Conservation (phyloP, 768 basidiomycete genomes). For the Gloeophyllum trabeum region DNA sequence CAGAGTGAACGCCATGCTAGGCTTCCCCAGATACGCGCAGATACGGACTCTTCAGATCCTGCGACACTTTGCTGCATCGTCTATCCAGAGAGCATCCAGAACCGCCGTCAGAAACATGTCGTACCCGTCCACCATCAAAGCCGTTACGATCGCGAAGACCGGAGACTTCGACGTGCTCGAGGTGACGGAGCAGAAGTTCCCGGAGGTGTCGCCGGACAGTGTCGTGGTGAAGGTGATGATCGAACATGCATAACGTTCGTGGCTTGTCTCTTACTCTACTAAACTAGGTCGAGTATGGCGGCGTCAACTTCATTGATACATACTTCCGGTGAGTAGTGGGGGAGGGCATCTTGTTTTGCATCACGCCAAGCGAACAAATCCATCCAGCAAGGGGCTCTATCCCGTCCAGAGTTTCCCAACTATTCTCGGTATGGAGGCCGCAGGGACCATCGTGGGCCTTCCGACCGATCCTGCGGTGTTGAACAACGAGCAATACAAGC, state of each 20-base stretch:
- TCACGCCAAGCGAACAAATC: background rate
- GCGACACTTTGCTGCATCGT: too few species aligned
- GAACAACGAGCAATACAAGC: slow-evolving; percentile 50
- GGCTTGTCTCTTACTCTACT: background rate
- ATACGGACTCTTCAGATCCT: too few species aligned
- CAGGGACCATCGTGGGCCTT: slow-evolving; percentile 66
- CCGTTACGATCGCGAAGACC: slow-evolving; percentile 58
- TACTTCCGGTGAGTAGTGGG: slow-evolving; percentile 51
- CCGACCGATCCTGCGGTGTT: slow-evolving; percentile 57
- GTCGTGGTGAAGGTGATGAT: slow-evolving; percentile 34
- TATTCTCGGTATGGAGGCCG: slow-evolving; percentile 66
- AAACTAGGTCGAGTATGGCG: slow-evolving; percentile 54
- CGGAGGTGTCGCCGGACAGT: slow-evolving; percentile 46
- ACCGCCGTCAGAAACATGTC: slow-evolving; percentile 26
- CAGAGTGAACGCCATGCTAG: too few species aligned
- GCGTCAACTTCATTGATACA: slow-evolving; percentile 83
- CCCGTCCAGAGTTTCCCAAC: slow-evolving; percentile 45
- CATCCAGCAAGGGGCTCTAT: slow-evolving; percentile 50
- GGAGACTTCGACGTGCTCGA: slow-evolving; percentile 75
- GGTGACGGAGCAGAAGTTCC: slow-evolving; percentile 57
- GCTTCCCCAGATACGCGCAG: too few species aligned
- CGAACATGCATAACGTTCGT: background rate
- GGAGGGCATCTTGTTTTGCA: too few species aligned
- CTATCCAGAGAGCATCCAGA: too few species aligned
- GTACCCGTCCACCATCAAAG: slow-evolving; percentile 51